Evolutionary conservation across 2,329 filamentous ascomycete species (phyloP).

Genomic region (Grosmannia huntii): DNA sequence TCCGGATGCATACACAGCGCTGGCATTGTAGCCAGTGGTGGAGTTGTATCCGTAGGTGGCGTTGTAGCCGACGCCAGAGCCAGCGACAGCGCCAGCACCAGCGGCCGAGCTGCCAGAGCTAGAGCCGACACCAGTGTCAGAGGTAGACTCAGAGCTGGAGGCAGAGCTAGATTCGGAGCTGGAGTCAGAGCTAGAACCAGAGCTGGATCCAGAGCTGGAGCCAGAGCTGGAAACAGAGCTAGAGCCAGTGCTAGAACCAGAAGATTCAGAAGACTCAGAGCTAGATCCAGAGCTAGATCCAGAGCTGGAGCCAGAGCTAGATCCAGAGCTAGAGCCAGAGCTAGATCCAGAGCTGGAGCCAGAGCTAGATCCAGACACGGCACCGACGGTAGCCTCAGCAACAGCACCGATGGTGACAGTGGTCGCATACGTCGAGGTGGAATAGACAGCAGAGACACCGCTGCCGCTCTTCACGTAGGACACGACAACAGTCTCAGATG

Average conservation of each 20-base stretch:
- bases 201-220: neutral
- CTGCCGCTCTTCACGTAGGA: neutral
- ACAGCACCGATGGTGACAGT: neutral
- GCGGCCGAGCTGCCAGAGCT: too few species aligned
- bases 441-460: neutral
- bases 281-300: neutral
- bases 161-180: too few species aligned
- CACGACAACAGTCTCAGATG: neutral
- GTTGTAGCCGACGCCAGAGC: too few species aligned
- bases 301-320: neutral
- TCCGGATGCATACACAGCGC: too few species aligned
- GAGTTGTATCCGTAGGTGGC: too few species aligned
- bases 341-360: neutral
- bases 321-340: neutral
- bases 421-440: neutral
- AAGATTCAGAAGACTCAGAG: neutral
- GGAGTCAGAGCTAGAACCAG: neutral
- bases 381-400: neutral
- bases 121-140: too few species aligned
- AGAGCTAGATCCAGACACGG: neutral
- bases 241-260: neutral
- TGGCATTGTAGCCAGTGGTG: too few species aligned
- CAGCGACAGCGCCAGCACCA: too few species aligned
- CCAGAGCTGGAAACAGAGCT: too few species aligned
- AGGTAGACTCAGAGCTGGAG: too few species aligned